Percentiles rank a stretch among this genome's conserved stretches.
These are phyloP conservation scores for Chrysoporthe deuterocubensis DNA, from an alignment of 2,329 filamentous ascomycete species.

Conservation along the genomic window DNA sequence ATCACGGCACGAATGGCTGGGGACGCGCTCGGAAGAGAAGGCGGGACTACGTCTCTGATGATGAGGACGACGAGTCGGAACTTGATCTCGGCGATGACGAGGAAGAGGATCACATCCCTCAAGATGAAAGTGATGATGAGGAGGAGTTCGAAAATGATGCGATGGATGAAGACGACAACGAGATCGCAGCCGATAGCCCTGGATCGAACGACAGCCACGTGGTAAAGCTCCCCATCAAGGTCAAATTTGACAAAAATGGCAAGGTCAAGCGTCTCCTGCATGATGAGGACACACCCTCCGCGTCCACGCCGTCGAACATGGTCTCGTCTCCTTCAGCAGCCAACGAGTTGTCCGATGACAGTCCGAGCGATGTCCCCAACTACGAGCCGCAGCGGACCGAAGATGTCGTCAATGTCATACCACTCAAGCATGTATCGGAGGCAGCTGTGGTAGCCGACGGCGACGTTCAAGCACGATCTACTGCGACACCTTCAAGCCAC, in stretches of 20 bases:
- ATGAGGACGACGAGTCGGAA: constrained; percentile 68
- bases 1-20: constrained; percentile 57
- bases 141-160: constrained; percentile 60
- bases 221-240: constrained; percentile 69
- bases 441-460: not conserved
- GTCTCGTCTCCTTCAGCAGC: constrained; percentile 15
- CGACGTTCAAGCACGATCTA: not conserved
- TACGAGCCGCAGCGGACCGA: constrained; percentile 24
- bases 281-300: constrained; percentile 36
- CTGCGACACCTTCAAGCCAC: not conserved
- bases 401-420: constrained; percentile 27
- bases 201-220: constrained; percentile 64
- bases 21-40: constrained; percentile 42
- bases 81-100: constrained; percentile 79
- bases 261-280: constrained; percentile 39
- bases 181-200: constrained; percentile 40
- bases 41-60: constrained; percentile 63
- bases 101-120: constrained; percentile 70
- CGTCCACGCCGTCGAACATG: constrained; percentile 25
- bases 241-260: constrained; percentile 44
- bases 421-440: constrained; percentile 18
- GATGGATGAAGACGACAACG: constrained; percentile 58
- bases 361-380: constrained; percentile 22
- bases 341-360: constrained; percentile 20
- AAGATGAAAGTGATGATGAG: constrained; percentile 61